These are phyloP conservation scores for Fusarium verrucosum DNA, from an alignment of 2,329 filamentous ascomycete genomes.

Conservation along the genomic window DNA sequence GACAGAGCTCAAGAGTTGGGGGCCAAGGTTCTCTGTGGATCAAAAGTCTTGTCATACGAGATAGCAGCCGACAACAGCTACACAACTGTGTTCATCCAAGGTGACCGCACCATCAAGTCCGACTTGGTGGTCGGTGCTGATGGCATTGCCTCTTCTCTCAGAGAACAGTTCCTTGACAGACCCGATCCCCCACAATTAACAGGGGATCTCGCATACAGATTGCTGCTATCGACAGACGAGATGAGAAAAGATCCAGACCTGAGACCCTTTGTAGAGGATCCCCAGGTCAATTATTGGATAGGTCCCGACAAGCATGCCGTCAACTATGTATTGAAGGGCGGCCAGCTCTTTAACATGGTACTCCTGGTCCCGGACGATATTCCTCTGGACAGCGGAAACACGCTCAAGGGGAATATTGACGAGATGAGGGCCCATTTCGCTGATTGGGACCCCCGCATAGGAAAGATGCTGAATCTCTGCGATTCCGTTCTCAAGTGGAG, in stretches of 20 bases:
- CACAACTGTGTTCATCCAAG: neutral
- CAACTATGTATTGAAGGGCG: slow-evolving; percentile 55
- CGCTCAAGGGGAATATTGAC: slow-evolving; percentile 47
- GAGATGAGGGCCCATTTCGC: slow-evolving; percentile 59
- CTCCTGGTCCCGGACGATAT: slow-evolving; percentile 5
- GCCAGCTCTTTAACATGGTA: slow-evolving; percentile 3
- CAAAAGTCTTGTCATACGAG: slow-evolving; percentile 1
- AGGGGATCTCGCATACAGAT: slow-evolving; percentile 65
- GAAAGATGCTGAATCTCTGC: slow-evolving; percentile 66
- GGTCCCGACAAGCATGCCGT: slow-evolving; percentile 62
- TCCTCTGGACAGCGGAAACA: neutral
- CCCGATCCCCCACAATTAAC: slow-evolving; percentile 46
- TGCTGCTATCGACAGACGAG: slow-evolving; percentile 58
- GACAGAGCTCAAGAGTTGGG: neutral
- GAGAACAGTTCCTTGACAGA: slow-evolving; percentile 6
- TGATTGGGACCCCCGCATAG: slow-evolving; percentile 66
- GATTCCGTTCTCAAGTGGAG: slow-evolving; percentile 69
- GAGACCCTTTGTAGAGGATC: slow-evolving; percentile 54
- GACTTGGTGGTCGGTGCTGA: slow-evolving; percentile 4
- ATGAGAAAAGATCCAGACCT: slow-evolving; percentile 58
- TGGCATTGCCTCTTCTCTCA: neutral
- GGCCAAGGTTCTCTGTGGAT: neutral
- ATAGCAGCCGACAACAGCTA: neutral
- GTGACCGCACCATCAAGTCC: neutral
- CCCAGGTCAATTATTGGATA: slow-evolving; percentile 64